phyloP scores from a whole-genome alignment of 1,284 basidiomycete species.

The Ganoderma lucidum region DNA sequence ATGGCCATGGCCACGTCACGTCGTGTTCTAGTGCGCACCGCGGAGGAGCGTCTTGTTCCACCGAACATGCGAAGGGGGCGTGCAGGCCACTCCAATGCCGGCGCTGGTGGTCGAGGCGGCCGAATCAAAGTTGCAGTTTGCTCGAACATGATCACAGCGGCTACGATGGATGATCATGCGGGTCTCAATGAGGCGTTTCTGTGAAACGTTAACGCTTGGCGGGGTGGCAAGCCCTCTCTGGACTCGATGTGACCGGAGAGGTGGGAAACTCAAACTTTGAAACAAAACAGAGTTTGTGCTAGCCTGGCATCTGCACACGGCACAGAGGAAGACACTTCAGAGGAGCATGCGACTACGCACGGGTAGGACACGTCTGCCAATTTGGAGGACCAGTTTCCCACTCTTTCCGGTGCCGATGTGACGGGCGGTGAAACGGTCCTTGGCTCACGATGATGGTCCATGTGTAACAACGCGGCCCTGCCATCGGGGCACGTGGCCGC shows the following conservation, averaged over 20 bases:
- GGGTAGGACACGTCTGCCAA: neutral
- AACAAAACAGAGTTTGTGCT: neutral
- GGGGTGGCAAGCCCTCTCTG: neutral
- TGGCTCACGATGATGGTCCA: conserved; percentile 5
- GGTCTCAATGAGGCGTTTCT: neutral
- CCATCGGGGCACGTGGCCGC: neutral
- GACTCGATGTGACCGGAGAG: neutral
- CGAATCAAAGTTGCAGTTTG: neutral
- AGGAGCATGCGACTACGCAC: neutral
- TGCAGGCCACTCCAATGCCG: neutral
- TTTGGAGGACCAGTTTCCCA: neutral
- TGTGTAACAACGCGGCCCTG: neutral
- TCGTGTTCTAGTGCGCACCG: neutral
- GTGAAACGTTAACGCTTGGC: neutral
- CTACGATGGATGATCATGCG: neutral
- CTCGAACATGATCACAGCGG: neutral
- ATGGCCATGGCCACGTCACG: conserved; percentile 2
- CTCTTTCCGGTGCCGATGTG: conserved; percentile 4
- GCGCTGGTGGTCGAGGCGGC: neutral
- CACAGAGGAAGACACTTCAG: neutral
- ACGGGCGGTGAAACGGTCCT: conserved; percentile 1
- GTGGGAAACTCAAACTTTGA: neutral
- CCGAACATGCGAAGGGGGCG: neutral
- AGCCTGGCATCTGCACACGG: neutral
- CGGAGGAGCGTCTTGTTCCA: neutral